A percentile compares a stretch with the other conserved stretches of the same genome.
Conservation (phyloP, 495 filamentous ascomycete species). For the Xylaria scruposa region DNA sequence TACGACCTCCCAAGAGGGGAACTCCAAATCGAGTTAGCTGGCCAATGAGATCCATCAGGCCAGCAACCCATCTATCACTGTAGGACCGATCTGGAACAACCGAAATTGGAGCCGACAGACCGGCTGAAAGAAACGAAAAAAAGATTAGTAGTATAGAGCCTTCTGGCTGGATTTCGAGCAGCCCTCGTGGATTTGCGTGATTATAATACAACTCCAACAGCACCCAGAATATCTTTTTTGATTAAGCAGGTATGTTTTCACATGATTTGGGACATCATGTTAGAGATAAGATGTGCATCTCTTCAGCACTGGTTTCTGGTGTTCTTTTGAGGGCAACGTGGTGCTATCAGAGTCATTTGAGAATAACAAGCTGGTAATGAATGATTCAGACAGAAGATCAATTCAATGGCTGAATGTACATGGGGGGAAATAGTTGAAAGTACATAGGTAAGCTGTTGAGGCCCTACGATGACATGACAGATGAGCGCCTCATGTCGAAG, state of each 20-base stretch:
- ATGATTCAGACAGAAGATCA: too few relatives aligned
- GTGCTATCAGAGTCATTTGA: not conserved
- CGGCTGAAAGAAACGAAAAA: not conserved
- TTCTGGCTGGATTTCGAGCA: constrained; percentile 8
- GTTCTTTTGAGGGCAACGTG: not conserved
- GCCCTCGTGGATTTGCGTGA: not conserved
- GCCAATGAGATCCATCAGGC: constrained; percentile 34
- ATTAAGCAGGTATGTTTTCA: not conserved
- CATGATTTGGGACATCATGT: not conserved
- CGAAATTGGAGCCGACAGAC: not conserved
- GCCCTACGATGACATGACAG: not conserved
- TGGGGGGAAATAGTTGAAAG: not conserved
- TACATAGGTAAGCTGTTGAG: not conserved
- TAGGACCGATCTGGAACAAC: not conserved
- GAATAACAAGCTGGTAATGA: not conserved
- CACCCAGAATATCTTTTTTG: not conserved
- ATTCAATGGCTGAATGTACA: not conserved
- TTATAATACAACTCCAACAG: too few relatives aligned
- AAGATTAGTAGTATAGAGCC: not conserved
- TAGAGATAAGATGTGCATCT: not conserved
- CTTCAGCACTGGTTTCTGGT: not conserved
- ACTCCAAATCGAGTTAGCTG: constrained; percentile 29
- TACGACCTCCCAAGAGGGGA: constrained; percentile 25
- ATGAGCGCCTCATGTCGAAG: not conserved
- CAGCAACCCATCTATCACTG: not conserved